Percentiles rank a stretch among this genome's conserved stretches.
Evolutionary conservation across 805 yeast genomes (phyloP).

Genomic region (Kodamaea fukazawae): DNA sequence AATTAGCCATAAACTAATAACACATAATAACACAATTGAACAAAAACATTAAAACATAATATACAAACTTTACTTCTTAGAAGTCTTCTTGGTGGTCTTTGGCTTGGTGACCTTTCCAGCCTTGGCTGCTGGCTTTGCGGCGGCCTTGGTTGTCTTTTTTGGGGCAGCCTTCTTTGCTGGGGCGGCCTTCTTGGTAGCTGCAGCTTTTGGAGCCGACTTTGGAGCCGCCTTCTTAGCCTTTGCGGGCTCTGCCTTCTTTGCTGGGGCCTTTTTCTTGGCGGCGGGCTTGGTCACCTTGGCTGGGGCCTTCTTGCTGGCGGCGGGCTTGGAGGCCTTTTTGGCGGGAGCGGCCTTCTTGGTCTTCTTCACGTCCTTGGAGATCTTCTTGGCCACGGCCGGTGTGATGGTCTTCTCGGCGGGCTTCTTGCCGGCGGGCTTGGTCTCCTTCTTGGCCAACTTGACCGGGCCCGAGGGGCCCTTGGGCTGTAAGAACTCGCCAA

Average conservation of each 20-base stretch:
- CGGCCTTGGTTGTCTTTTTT: conserved; percentile 13
- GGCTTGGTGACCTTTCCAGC: conserved; percentile 11
- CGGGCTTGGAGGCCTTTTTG: conserved; percentile 20
- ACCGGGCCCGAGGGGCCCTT: conserved; percentile 89
- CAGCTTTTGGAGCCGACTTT: conserved; percentile 17
- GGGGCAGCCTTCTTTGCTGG: conserved; percentile 14
- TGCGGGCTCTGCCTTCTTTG: conserved; percentile 25
- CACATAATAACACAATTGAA: conserved; percentile 1
- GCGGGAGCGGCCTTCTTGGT: conserved; percentile 13
- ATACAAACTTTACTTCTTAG: conserved; percentile 8
- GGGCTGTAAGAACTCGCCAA: conserved; percentile 78
- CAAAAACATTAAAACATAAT: conserved; percentile 2
- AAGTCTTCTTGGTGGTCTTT: conserved; percentile 15
- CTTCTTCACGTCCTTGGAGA: conserved; percentile 14
- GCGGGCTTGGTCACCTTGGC: conserved; percentile 10
- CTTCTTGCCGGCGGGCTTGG: conserved; percentile 13
- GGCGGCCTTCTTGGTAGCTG: conserved; percentile 19
- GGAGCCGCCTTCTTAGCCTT: conserved; percentile 24
- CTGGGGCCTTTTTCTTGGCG: conserved; percentile 15
- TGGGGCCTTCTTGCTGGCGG: conserved; percentile 16
- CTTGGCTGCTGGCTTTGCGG: conserved; percentile 8
- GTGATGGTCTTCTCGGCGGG: conserved; percentile 22
- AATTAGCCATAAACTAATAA: conserved; percentile 1
- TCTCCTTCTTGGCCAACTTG: conserved; percentile 53
- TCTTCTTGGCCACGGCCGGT: conserved; percentile 20